Evolutionary conservation across 148 eudicot genomes (phyloP), one percentile per base, ranked within the genome.

Genomic region (Salicornia ramosissima): DNA sequence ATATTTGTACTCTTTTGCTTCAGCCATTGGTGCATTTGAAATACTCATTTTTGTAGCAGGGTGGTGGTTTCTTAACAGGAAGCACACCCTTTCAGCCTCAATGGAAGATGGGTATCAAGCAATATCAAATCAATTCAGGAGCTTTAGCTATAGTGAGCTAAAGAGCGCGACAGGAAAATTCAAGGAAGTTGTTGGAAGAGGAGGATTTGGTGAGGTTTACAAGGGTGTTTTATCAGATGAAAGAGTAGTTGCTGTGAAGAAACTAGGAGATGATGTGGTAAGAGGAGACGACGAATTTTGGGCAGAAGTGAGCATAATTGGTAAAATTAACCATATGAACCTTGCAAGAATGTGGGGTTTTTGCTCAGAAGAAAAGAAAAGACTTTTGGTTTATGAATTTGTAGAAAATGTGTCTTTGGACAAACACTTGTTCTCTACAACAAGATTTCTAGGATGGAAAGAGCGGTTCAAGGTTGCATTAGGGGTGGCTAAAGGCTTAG

Each of bases 331-430:
- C 45, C 87, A 85, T 71, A 89, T 86, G 86, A 89, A 85, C 49
- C 60, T 89, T 1, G 87, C 87, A 5, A 75, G 87, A 65, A 89
- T 80, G 81, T 86, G 88, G 88, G 95, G 95, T 4, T 89, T 82
- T 69, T 86, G 90, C 69, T 75, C 88, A 11, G 82, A 86, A 64
- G 50, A 51, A 59, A 83, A 71, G 30, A 86, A 83, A 12, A 65
- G 85, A 33, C 68, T 86, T n/a, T 65, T 86, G 25, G 95, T 86
- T 4, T 86, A 84, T 36, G 95, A 89, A 60, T 88, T 74, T 43
- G 25, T 84, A 0, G 78, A 83, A 46, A 88, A 84, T n/a, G 72
- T 81, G 12, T 88, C 89, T 0, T 72, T 87, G 47, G 84, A 85
- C 69, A 75, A 56, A 62, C 88, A 83, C 59, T 34, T 87, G 31